A percentile compares a stretch with the other conserved stretches of the same genome.
Evolutionary conservation across 129 eudicot species (phyloP).

Genomic region (Deinandra increscens): DNA sequence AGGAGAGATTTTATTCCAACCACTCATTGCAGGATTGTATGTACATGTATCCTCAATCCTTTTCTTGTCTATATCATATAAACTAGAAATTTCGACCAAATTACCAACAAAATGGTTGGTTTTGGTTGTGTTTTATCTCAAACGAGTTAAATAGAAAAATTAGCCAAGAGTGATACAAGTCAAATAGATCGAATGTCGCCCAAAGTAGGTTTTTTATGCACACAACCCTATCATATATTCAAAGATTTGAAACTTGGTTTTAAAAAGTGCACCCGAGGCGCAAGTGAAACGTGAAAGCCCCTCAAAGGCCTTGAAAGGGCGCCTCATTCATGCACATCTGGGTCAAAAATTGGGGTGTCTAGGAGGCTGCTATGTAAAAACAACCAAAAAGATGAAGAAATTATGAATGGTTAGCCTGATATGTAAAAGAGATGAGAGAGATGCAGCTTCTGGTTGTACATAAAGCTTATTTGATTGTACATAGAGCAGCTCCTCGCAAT

Average conservation of each 20-base stretch:
- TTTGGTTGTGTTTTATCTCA: neutral
- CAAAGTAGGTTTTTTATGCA: neutral
- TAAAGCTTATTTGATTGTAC: no score
- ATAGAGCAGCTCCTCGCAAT: no score
- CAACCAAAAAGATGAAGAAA: no score
- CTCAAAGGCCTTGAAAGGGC: no score
- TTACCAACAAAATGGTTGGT: neutral
- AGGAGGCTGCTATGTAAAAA: no score
- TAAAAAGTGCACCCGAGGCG: no score
- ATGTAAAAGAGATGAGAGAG: no score
- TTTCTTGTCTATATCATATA: constrained; percentile 9
- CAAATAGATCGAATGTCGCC: neutral
- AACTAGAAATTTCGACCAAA: neutral
- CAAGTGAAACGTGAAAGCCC: no score
- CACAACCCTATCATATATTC: neutral
- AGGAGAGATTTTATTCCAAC: constrained; percentile 90
- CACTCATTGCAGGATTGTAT: constrained; percentile 91
- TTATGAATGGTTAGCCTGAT: no score
- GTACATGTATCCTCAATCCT: constrained; percentile 38
- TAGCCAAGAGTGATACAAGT: constrained; percentile 4
- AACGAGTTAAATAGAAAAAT: neutral
- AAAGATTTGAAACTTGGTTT: neutral
- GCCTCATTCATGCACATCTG: no score
- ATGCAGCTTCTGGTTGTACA: no score
- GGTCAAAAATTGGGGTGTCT: no score